Conservation (phyloP, 2,329 filamentous ascomycete genomes). For the Beauveria scarabaeidicola region DNA sequence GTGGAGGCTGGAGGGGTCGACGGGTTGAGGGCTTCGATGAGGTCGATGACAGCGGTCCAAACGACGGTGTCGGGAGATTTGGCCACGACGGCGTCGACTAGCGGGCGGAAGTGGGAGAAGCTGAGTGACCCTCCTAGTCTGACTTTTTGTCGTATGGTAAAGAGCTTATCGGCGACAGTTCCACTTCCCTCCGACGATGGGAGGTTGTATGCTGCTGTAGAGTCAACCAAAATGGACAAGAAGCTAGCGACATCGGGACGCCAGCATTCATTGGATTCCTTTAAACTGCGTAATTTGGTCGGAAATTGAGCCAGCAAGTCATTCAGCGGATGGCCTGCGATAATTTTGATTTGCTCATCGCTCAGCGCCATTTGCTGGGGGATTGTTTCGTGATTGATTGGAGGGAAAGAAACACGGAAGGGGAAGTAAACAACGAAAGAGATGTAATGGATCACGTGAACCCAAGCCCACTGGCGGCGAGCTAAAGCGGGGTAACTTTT, state of each 20-base stretch:
- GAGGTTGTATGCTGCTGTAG: constrained; percentile 6
- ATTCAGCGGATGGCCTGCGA: constrained; percentile 10
- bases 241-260: constrained; percentile 3
- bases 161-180: constrained; percentile 2
- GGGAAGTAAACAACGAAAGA: too few species aligned
- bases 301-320: constrained; percentile 3
- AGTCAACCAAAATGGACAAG: background rate
- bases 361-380: constrained; percentile 7
- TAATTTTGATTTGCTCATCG: constrained; percentile 12
- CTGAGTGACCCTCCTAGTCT: background rate
- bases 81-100: background rate
- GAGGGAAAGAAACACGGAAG: background rate
- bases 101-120: background rate
- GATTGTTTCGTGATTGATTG: background rate
- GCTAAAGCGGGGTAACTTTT: too few species aligned
- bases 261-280: background rate
- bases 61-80: constrained; percentile 6
- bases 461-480: too few species aligned
- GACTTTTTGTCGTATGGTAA: constrained; percentile 5
- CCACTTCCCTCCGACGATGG: background rate
- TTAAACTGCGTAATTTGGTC: constrained; percentile 6
- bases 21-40: constrained; percentile 1
- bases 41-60: constrained; percentile 7
- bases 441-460: background rate
- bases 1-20: constrained; percentile 4